phyloP scores from a whole-genome alignment of 2,329 filamentous ascomycete species.

The Colletotrichum horii region DNA sequence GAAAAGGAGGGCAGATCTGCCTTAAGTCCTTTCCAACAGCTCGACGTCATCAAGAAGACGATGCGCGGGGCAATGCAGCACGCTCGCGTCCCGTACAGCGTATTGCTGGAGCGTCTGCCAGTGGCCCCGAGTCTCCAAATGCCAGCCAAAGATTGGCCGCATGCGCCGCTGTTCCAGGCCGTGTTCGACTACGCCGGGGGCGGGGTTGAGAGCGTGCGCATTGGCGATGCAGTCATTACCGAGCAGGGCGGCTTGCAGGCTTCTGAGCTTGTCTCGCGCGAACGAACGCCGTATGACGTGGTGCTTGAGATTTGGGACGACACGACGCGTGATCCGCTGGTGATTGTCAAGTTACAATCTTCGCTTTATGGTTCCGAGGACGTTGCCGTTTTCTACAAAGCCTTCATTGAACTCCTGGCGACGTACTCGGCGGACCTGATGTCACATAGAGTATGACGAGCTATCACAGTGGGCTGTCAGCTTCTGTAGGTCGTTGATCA shows the following conservation, averaged over 20 bases:
- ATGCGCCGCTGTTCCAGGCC: constrained; percentile 1
- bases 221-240: neutral
- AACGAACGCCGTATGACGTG: constrained; percentile 2
- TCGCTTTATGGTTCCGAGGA: neutral
- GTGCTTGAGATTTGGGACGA: constrained; percentile 2
- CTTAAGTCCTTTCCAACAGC: neutral
- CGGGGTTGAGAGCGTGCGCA: neutral
- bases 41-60: neutral
- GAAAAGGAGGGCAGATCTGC: neutral
- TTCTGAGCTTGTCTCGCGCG: neutral
- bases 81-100: neutral
- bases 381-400: neutral
- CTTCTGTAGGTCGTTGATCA: neutral
- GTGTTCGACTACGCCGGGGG: neutral
- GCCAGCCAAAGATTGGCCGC: neutral
- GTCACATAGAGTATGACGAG: neutral
- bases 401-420: neutral
- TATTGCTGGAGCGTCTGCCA: neutral
- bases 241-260: neutral
- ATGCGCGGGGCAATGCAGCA: neutral
- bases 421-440: neutral
- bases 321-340: neutral
- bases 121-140: neutral
- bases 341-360: neutral
- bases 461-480: fast-evolving